A percentile compares a stretch with the other conserved stretches of the same genome.
Evolutionary conservation across 1,284 basidiomycete genomes (phyloP).

Genomic region (Sanghuangporus sanghuang): DNA sequence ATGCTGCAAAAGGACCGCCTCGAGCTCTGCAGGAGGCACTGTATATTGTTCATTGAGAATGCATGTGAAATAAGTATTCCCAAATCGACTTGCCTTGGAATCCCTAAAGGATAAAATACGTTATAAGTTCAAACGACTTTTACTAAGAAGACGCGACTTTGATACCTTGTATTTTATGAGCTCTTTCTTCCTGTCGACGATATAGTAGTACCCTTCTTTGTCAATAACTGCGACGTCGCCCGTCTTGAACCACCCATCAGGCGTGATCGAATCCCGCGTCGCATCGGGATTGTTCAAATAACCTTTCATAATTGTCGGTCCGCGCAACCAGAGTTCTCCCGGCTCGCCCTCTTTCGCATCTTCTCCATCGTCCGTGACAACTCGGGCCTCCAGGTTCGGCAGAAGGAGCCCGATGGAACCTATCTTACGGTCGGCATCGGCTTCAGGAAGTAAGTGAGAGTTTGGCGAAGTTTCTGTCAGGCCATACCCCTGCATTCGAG

Average conservation of each 20-base stretch:
- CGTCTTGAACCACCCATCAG: constrained; percentile 80
- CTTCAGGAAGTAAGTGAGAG: constrained; percentile 40
- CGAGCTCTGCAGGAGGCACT: constrained; percentile 84
- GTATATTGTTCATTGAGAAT: neutral
- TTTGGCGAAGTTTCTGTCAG: constrained; percentile 76
- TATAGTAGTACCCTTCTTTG: constrained; percentile 56
- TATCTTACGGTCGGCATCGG: constrained; percentile 38
- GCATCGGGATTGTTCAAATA: constrained; percentile 65
- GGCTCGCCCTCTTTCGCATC: constrained; percentile 47
- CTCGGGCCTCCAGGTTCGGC: constrained; percentile 72
- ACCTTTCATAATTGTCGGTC: constrained; percentile 81
- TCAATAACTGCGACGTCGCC: constrained; percentile 70
- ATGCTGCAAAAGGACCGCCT: constrained; percentile 67
- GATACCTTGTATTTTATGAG: constrained; percentile 78
- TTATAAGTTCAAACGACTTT: neutral
- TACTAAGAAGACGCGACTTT: neutral
- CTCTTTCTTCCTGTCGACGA: constrained; percentile 74
- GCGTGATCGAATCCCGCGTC: constrained; percentile 61
- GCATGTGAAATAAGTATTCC: neutral
- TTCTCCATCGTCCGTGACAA: constrained; percentile 55
- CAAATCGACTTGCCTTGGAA: constrained; percentile 45
- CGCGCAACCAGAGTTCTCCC: constrained; percentile 81
- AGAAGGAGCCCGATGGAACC: constrained; percentile 71
- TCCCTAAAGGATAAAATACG: constrained; percentile 33
- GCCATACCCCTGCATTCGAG: constrained; percentile 53